A percentile compares a stretch with the other conserved stretches of the same genome.
phyloP scores from a whole-genome alignment of 306 rosid species.

The Dalbergia cochinchinensis region DNA sequence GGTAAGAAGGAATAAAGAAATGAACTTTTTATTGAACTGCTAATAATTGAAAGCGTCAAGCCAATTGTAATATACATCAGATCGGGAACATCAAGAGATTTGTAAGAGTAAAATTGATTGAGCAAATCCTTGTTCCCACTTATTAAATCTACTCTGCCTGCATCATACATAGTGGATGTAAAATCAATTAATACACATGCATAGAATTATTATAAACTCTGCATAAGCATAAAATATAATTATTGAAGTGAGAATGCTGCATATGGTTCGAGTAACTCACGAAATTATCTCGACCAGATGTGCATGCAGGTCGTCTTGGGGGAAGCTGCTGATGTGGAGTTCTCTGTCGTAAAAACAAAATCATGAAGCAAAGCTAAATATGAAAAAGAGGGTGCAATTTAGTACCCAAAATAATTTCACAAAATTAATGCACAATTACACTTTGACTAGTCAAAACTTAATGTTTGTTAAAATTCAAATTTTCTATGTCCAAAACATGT shows the following conservation, averaged over 20 bases:
- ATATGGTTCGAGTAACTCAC: constrained; percentile 49
- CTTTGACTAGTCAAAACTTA: neutral
- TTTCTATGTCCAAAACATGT: neutral
- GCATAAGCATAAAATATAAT: neutral
- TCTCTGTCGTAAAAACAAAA: constrained; percentile 54
- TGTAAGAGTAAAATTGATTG: constrained; percentile 41
- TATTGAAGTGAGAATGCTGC: neutral
- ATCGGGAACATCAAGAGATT: constrained; percentile 11
- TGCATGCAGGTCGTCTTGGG: constrained; percentile 88
- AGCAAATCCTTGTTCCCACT: constrained; percentile 37
- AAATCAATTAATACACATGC: neutral
- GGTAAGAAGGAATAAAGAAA: neutral
- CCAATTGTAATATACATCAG: constrained; percentile 39
- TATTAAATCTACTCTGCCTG: constrained; percentile 54
- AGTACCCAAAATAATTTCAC: no score
- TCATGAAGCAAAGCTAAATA: neutral
- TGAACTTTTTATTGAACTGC: constrained; percentile 43
- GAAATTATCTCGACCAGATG: constrained; percentile 64
- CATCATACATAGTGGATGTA: constrained; percentile 18
- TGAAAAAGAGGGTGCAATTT: neutral
- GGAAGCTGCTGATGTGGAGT: constrained; percentile 95
- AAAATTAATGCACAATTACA: no score
- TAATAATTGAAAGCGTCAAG: constrained; percentile 39
- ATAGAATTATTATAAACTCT: neutral
- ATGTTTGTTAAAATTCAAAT: neutral